A percentile compares a stretch with the other conserved stretches of the same genome.
Conservation (phyloP, 345 rosid species). For the Gossypioides kirkii region DNA sequence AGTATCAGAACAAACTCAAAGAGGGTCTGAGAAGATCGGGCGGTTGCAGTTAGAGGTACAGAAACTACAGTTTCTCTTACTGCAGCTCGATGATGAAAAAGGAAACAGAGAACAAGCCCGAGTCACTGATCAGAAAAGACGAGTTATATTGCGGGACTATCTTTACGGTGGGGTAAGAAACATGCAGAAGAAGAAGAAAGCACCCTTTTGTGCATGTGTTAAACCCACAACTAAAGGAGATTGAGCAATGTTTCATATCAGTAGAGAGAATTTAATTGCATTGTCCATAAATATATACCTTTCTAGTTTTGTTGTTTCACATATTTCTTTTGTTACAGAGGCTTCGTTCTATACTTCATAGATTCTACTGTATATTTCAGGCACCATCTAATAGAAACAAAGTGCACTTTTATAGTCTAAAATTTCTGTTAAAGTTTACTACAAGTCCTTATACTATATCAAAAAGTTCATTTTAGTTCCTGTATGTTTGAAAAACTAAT, state of each 20-base stretch:
- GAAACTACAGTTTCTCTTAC: constrained; percentile 68
- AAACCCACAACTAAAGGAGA: constrained; percentile 60
- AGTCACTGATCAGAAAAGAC: constrained; percentile 47
- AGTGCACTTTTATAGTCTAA: constrained; percentile 1
- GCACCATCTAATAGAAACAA: constrained; percentile 19
- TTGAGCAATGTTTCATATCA: constrained; percentile 22
- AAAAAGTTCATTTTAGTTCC: too few species aligned
- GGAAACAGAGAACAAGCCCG: constrained; percentile 44
- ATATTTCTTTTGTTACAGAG: constrained; percentile 4
- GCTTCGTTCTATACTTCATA: constrained; percentile 11
- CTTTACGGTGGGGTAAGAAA: constrained; percentile 56
- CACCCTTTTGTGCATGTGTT: constrained; percentile 67
- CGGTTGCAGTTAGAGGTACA: constrained; percentile 88
- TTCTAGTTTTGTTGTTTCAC: constrained; percentile 13
- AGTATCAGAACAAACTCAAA: constrained; percentile 69
- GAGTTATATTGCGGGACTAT: constrained; percentile 74
- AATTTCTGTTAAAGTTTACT: too few species aligned
- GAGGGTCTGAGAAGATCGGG: constrained; percentile 84
- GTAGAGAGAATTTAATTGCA: constrained; percentile 10
- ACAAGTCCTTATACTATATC: too few species aligned
- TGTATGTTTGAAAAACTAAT: too few species aligned
- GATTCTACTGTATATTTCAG: constrained; percentile 17
- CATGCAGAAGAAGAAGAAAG: constrained; percentile 42
- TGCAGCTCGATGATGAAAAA: constrained; percentile 66
- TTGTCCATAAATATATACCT: constrained; percentile 32